phyloP scores from a whole-genome alignment of 345 rosid species.

The Cardamine chenopodiifolia region DNA sequence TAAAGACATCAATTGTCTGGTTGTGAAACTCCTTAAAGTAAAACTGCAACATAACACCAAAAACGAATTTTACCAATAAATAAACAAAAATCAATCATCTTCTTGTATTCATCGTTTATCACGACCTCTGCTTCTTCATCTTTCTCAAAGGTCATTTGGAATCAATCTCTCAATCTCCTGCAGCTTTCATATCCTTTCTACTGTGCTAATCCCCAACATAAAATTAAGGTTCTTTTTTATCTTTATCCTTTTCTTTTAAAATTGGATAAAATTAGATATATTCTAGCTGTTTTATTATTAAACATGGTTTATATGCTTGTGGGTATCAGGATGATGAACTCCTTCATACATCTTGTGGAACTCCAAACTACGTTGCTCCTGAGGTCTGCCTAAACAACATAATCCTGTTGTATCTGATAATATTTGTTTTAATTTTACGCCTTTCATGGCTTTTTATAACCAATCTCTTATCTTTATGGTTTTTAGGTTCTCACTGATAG shows the following conservation, averaged over 20 bases:
- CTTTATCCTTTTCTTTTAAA: neutral
- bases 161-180: slow-evolving; percentile 13
- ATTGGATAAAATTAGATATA: neutral
- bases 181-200: slow-evolving; percentile 23
- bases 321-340: slow-evolving; percentile 85
- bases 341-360: slow-evolving; percentile 96
- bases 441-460: neutral
- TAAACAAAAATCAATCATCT: neutral
- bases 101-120: slow-evolving; percentile 16
- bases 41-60: slow-evolving; percentile 4
- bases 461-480: neutral
- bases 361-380: slow-evolving; percentile 98
- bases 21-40: neutral
- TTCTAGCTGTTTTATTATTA: slow-evolving; percentile 24
- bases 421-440: too few species aligned
- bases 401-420: too few species aligned
- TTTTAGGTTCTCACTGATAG: slow-evolving; percentile 86
- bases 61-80: neutral
- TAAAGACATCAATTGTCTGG: too few species aligned
- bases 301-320: slow-evolving; percentile 31
- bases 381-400: slow-evolving; percentile 78
- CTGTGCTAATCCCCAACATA: slow-evolving; percentile 1
- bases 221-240: slow-evolving; percentile 26
- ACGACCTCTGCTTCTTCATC: slow-evolving; percentile 40
- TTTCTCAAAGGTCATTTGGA: slow-evolving; percentile 29